Evolutionary conservation across 306 rosid genomes (phyloP), one percentile per base, ranked within the genome.

Genomic region (Hippophae rhamnoides): DNA sequence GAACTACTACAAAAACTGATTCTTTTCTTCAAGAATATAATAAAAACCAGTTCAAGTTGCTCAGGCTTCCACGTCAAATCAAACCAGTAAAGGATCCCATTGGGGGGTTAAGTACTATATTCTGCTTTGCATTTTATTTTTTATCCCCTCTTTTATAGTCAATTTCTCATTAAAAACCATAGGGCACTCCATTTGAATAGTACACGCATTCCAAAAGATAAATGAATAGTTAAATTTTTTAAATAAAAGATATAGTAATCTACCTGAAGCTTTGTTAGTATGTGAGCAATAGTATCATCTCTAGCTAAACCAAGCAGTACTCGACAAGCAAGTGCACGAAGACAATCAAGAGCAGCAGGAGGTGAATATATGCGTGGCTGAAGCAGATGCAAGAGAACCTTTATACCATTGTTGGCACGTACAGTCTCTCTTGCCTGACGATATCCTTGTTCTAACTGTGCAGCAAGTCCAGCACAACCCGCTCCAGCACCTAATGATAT

Each of bases 251-350:
- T 67, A 6, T 42, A 58, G 48, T 31, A 57, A 54, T 38, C 58
- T 71, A 93, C 99, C 99, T 93, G 99, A 66, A 93, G 97, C 72
- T 82, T 93, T 47, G 99, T 93, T 81, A 93, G 79, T 77, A 89
- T 93, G 68, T 93, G 97, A 2, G 99, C 99, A 69, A 93, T 88
- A 6, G 90, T 65, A 77, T 88, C 83, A 71, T 93, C 99, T 76
- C 97, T 88, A 38, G 99, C 99, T 74, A 93, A 80, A 56, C 99
- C 99, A 74, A 93, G 99, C 25, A 93, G 69, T 38, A 89, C 97
- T 51, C 99, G 90, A 52, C 99, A 93, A 18, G 97, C 88, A 56
- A 93, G 87, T 40, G 99, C 99, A 57, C 99, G 97, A 12, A 93
- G 90, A 69, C 99, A 93, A 62, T 93, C 99, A 26, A 88, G 85